A percentile compares a stretch with the other conserved stretches of the same genome.
These are phyloP conservation scores for Populus euphratica DNA, from an alignment of 345 rosid genomes.

Conservation along the genomic window DNA sequence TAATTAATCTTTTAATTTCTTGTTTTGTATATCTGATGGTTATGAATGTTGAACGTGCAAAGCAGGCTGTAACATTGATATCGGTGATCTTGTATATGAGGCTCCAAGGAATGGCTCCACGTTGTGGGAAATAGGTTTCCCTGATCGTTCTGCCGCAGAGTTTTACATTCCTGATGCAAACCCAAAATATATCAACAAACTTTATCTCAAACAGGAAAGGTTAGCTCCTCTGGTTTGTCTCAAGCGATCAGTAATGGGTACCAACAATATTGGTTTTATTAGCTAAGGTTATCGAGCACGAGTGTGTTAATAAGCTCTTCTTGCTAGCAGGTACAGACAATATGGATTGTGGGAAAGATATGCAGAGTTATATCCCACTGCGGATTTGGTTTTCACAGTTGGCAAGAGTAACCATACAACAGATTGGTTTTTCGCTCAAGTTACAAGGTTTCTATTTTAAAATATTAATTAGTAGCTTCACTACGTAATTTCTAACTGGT, in stretches of 20 bases:
- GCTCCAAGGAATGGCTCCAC: conserved; percentile 87
- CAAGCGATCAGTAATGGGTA: no score
- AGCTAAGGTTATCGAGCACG: background rate
- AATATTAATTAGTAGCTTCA: no score
- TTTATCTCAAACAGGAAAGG: conserved; percentile 62
- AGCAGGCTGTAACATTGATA: conserved; percentile 44
- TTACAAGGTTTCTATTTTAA: conserved; percentile 41
- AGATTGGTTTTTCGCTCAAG: conserved; percentile 88
- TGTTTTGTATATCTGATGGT: background rate
- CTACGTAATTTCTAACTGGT: no score
- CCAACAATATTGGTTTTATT: background rate
- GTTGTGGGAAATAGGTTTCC: conserved; percentile 87
- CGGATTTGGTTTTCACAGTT: conserved; percentile 60
- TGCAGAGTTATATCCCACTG: conserved; percentile 57
- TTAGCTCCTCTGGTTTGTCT: conserved; percentile 9
- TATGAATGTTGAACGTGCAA: background rate
- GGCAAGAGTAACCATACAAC: conserved; percentile 53
- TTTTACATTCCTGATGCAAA: conserved; percentile 78
- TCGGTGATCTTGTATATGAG: conserved; percentile 62
- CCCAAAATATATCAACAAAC: conserved; percentile 58
- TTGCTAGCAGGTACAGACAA: conserved; percentile 56
- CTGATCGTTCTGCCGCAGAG: conserved; percentile 77
- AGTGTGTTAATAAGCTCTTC: background rate
- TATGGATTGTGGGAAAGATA: conserved; percentile 91
- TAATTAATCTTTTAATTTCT: background rate